These are phyloP conservation scores for Botrytis byssoidea DNA, from an alignment of 2,329 filamentous ascomycete genomes.

Conservation along the genomic window DNA sequence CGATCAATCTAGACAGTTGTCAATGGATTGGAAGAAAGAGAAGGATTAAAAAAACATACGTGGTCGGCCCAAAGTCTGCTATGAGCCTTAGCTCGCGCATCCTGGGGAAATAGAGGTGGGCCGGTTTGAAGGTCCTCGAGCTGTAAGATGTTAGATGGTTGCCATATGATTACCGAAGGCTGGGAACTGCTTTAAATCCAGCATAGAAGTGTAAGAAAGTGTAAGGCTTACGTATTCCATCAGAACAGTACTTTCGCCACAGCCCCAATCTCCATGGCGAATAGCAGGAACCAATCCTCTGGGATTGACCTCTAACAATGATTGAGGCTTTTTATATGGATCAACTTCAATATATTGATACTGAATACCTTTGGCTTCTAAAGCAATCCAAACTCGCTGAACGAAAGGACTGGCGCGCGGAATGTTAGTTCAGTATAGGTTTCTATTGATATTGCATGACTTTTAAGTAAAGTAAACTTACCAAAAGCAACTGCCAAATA, in stretches of 20 bases:
- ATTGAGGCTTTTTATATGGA: conserved; percentile 70
- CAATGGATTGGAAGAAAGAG: background rate
- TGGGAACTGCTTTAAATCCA: background rate
- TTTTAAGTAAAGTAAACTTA: conserved; percentile 42
- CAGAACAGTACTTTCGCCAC: conserved; percentile 77
- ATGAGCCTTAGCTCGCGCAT: conserved; percentile 66
- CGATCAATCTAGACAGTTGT: conserved; percentile 61
- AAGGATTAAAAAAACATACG: conserved; percentile 46
- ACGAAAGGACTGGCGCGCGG: conserved; percentile 63
- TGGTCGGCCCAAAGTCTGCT: conserved; percentile 80
- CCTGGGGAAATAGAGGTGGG: conserved; percentile 60
- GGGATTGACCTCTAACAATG: conserved; percentile 72
- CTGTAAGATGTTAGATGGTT: conserved; percentile 40
- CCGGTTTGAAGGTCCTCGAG: conserved; percentile 70
- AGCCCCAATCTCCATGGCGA: conserved; percentile 76
- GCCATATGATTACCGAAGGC: background rate
- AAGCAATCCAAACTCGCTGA: conserved; percentile 84
- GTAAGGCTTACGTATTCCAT: conserved; percentile 70
- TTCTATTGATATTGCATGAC: conserved; percentile 25
- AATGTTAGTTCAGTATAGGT: conserved; percentile 21
- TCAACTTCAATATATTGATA: conserved; percentile 89
- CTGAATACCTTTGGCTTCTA: conserved; percentile 72
- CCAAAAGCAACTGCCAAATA: conserved; percentile 85
- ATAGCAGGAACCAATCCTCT: conserved; percentile 74
- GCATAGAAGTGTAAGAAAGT: background rate